Evolutionary conservation across 352 stramenopile species (phyloP), one percentile per base, ranked within the genome.

Genomic region (Paralagenidium karlingii): DNA sequence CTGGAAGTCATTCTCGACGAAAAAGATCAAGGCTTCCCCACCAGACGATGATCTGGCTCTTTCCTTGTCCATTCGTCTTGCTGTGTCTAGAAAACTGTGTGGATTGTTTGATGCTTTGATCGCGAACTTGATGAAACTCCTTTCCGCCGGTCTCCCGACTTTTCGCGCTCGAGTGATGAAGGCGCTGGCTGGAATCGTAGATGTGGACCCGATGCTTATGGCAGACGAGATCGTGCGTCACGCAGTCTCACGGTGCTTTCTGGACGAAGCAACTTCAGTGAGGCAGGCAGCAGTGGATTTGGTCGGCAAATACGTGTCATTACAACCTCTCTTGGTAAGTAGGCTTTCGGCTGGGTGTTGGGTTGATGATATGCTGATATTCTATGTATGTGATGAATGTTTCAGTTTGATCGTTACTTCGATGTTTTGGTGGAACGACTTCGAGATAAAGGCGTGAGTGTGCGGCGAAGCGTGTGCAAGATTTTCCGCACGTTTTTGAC

Each of bases 151-250:
- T 25, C 63, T 79, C 29, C 60, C 77, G 9, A 83, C 51, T 22
- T 80, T 90, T 16, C 64, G 73, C 53, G 65, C 77, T 6, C 54
- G 71, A 38, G 76, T 93, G 13, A 68, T 93, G 55, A 89, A 83
- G 48, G 73, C 63, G 16, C 36, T 93, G 11, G 61, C 56, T 31
- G 60, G 54, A 12, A 84, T 93, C 43, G 71, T 93, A 9, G 74
- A 90, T 26, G 68, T 87, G 5, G 79, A 93, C 39, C 79, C 76
- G 0, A 79, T 84, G 60, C 45, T 93, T 11, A 93, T 93, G 79
- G 61, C 62, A 28, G 70, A 86, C 37, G 30, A 25, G n/a, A 40
- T 49, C 13, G 60, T 93, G 2, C 74, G 63, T 3, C 47, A 50
- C 32, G 56, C 74, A 2, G 78, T 93, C 8, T 53, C 60, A 32